Percentiles rank a stretch among this genome's conserved stretches.
Evolutionary conservation across 768 basidiomycete species (phyloP).

Genomic region (Multifurca ochricompacta): DNA sequence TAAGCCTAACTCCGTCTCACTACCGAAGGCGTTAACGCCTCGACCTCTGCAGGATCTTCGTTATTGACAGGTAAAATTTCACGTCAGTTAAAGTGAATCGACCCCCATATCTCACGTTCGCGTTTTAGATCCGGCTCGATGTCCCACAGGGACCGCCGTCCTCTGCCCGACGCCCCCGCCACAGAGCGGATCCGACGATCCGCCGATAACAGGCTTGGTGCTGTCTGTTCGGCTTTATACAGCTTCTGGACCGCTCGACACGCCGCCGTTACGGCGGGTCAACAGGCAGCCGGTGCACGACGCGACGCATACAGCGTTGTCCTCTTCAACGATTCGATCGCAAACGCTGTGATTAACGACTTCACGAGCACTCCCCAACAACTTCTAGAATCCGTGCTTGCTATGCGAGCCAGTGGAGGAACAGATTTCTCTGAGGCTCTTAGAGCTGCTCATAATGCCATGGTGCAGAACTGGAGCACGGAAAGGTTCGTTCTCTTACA

Average conservation of each 20-base stretch:
- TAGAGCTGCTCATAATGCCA: conserved; percentile 28
- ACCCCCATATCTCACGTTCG: neutral
- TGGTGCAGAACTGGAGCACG: conserved; percentile 43
- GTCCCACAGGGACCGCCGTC: conserved; percentile 33
- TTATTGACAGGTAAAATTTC: conserved; percentile 38
- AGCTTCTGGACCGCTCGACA: conserved; percentile 50
- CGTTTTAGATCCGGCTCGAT: conserved; percentile 45
- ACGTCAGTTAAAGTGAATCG: neutral
- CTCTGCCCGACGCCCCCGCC: conserved; percentile 38
- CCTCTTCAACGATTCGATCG: conserved; percentile 32
- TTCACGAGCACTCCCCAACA: conserved; percentile 38
- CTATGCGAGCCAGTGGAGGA: conserved; percentile 26
- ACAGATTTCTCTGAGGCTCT: conserved; percentile 42
- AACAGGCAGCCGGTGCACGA: conserved; percentile 26
- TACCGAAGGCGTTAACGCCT: neutral
- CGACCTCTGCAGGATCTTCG: conserved; percentile 37
- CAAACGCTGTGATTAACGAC: conserved; percentile 36
- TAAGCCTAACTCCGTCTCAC: conserved; percentile 26
- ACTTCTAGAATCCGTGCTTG: conserved; percentile 35
- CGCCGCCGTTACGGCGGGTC: conserved; percentile 27
- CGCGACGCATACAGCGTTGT: conserved; percentile 52
- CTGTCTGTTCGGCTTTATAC: conserved; percentile 48
- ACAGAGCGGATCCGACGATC: conserved; percentile 31
- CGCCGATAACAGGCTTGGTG: conserved; percentile 46
- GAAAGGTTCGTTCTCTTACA: conserved; percentile 32